Evolutionary conservation across 441 rosid genomes (phyloP), one percentile per base, ranked within the genome.

Genomic region (Biscutella laevigata): DNA sequence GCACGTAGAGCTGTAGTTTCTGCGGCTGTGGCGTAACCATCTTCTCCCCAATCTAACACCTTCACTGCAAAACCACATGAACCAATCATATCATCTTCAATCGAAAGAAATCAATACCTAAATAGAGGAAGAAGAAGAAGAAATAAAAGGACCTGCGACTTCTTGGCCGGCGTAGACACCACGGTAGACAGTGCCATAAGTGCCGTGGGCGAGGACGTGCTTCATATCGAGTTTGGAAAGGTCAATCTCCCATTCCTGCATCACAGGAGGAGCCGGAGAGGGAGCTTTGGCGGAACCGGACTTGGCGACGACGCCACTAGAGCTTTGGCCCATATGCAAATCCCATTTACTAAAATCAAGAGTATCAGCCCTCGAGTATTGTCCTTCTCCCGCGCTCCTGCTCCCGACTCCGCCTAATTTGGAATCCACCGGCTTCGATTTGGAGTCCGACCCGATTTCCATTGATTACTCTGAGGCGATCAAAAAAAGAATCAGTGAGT

Each of bases 241-340:
- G 56, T 83, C 87, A 59, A 83, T 80, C 57, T 83, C 87, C 91
- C 87, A 83, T 38, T 75, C 83, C 62, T 83, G 81, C 66, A 64
- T 75, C 36, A n/a, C n/a, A n/a, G n/a, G n/a, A n/a, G n/a, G n/a
- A n/a, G 58, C 48, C 12, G 33, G 17, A 1, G 62, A 12, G 9
- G 59, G 46, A 39, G 47, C 34, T 44, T 57, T 64, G 1, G 29
- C 60, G 7, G 64, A 71, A 29, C 37, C 64, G 4, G 81, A 72
- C 70, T 76, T 72, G 60, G 61, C 74, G 58, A 43, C 66, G 52
- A 52, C 80, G 65, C 68, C 20, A 71, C 59, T 67, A 42, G 77
- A 32, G 58, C 0, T 43, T 75, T 79, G 81, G 68, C 77, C 83
- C 66, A 77, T 73, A 44, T 77, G 77, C 60, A 78, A 52, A 70